Evolutionary conservation across 345 rosid genomes (phyloP).

Genomic region (Populus deltoides): DNA sequence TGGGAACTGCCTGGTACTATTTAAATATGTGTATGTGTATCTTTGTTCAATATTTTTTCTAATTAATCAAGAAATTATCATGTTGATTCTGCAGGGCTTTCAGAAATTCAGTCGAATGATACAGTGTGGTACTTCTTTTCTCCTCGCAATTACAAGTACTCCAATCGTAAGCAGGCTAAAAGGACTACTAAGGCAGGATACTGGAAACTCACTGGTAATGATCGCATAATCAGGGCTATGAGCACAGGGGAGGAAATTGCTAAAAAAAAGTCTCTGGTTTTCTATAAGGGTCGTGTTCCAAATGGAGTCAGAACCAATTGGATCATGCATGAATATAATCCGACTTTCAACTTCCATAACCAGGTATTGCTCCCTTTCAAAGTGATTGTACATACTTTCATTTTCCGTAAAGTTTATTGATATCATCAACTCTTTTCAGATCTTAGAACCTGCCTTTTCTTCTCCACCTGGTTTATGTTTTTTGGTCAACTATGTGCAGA

Average conservation of each 20-base stretch:
- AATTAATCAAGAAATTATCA: background rate
- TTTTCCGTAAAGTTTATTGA: background rate
- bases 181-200: background rate
- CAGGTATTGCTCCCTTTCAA: background rate
- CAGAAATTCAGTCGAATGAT: conserved; percentile 20
- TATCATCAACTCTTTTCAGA: background rate
- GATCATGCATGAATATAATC: conserved; percentile 9
- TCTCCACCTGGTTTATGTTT: background rate
- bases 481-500: background rate
- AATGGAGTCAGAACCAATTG: conserved; percentile 1
- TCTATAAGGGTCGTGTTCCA: background rate
- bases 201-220: conserved; percentile 1
- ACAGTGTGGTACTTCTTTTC: conserved; percentile 4
- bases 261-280: background rate
- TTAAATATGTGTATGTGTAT: background rate
- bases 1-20: conserved; percentile 42
- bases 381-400: background rate
- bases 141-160: background rate
- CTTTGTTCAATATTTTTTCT: background rate
- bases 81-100: conserved; percentile 1
- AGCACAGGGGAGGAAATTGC: background rate
- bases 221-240: background rate
- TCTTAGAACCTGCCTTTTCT: background rate
- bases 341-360: background rate
- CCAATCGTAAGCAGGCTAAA: background rate